phyloP scores from a whole-genome alignment of 2,329 filamentous ascomycete species.

The Tolypocladium tundrense region DNA sequence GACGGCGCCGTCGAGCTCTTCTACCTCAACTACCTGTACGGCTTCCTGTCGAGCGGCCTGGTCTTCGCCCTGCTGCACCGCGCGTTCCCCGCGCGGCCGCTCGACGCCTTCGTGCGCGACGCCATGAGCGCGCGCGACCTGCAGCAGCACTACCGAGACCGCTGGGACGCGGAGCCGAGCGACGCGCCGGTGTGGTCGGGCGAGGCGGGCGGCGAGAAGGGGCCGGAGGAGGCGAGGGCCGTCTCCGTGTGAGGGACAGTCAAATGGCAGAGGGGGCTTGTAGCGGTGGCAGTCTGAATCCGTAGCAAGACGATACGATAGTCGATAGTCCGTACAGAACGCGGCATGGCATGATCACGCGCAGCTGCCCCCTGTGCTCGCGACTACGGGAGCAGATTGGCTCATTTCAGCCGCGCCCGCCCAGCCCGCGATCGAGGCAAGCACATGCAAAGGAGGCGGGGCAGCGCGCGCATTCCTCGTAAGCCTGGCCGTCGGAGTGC shows the following conservation, averaged over 20 bases:
- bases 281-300: no score
- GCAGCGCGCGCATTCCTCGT: background rate
- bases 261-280: background rate
- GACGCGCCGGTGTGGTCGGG: background rate
- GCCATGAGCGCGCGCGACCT: slow-evolving; percentile 13
- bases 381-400: background rate
- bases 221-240: background rate
- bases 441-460: background rate
- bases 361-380: background rate
- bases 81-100: slow-evolving; percentile 13
- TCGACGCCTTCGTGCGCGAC: slow-evolving; percentile 19
- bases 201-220: background rate
- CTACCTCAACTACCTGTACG: slow-evolving; percentile 27
- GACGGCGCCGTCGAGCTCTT: slow-evolving; percentile 27
- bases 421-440: background rate
- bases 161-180: slow-evolving; percentile 16
- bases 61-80: slow-evolving; percentile 21
- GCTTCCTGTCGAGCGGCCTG: slow-evolving; percentile 21
- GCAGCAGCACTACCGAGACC: slow-evolving; percentile 15
- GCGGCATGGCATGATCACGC: no score
- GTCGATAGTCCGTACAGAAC: background rate
- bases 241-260: background rate
- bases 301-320: background rate
- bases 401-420: background rate
- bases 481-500: background rate